Conservation (phyloP, 2,329 filamentous ascomycete genomes). For the Colletotrichum falcatum region DNA sequence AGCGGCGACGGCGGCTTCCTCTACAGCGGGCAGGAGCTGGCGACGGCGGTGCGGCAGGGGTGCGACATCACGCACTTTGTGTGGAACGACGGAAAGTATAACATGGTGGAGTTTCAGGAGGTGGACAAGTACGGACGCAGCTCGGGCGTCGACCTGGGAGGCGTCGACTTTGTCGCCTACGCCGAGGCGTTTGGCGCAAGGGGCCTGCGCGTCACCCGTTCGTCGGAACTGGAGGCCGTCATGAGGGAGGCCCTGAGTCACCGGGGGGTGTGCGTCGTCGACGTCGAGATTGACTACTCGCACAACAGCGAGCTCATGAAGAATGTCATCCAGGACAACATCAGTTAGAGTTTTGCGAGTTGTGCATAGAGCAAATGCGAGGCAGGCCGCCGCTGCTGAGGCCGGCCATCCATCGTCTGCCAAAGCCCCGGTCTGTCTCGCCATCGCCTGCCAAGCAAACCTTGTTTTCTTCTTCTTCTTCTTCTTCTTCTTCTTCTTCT, state of each 20-base stretch:
- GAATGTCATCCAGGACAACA: constrained; percentile 50
- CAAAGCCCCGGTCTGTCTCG: neutral
- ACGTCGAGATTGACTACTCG: constrained; percentile 60
- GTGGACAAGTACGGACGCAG: constrained; percentile 61
- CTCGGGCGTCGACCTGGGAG: constrained; percentile 57
- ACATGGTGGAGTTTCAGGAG: constrained; percentile 65
- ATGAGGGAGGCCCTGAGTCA: constrained; percentile 57
- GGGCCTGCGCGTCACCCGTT: constrained; percentile 55
- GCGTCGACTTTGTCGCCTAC: constrained; percentile 61
- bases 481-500: neutral
- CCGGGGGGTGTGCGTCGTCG: constrained; percentile 58
- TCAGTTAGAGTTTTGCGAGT: constrained; percentile 34
- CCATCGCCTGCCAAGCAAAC: neutral
- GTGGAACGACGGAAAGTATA: constrained; percentile 62
- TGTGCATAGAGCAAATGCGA: no score
- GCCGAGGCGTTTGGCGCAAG: constrained; percentile 60
- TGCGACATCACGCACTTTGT: constrained; percentile 64
- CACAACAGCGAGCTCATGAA: constrained; percentile 55
- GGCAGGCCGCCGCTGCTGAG: no score
- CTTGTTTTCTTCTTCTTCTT: neutral
- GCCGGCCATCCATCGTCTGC: neutral
- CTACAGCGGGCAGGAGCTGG: constrained; percentile 60
- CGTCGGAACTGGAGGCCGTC: constrained; percentile 55
- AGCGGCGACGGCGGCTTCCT: constrained; percentile 63
- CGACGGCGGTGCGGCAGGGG: constrained; percentile 58